Evolutionary conservation across 75 land plant species (phyloP).

Genomic region (Selaginella moellendorffii): DNA sequence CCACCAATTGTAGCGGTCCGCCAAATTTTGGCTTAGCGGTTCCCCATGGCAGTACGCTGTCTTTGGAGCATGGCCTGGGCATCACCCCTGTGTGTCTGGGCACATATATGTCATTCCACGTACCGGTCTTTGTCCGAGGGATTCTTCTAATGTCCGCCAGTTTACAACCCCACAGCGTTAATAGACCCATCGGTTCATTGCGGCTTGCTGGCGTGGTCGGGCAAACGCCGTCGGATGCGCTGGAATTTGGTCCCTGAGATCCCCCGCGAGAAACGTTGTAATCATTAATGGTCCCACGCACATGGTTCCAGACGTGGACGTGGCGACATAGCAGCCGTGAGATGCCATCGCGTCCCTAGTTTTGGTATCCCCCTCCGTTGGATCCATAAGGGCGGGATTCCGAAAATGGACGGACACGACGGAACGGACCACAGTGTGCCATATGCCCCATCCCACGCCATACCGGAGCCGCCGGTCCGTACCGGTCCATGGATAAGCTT

Average conservation of each 20-base stretch:
- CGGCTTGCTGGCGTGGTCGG: neutral
- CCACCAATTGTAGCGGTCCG: neutral
- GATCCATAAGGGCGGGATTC: too few species aligned
- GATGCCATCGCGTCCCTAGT: neutral
- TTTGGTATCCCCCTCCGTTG: too few species aligned
- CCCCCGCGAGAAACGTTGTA: neutral
- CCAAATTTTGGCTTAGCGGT: neutral
- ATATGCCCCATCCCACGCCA: neutral
- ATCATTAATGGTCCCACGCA: neutral
- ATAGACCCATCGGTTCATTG: neutral
- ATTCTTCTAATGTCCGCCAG: neutral
- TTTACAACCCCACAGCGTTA: too few species aligned
- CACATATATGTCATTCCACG: too few species aligned
- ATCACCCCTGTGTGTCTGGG: too few species aligned
- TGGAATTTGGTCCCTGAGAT: neutral
- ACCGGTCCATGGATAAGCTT: neutral
- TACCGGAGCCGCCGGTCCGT: neutral
- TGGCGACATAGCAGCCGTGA: neutral
- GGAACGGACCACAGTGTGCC: neutral
- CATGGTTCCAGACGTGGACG: neutral
- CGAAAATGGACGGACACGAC: neutral
- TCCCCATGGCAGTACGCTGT: constrained; percentile 1
- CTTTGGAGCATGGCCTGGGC: too few species aligned
- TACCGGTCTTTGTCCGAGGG: neutral
- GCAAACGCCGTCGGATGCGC: neutral